phyloP scores from a whole-genome alignment of 2,329 filamentous ascomycete species.

The Biscogniauxia marginata region DNA sequence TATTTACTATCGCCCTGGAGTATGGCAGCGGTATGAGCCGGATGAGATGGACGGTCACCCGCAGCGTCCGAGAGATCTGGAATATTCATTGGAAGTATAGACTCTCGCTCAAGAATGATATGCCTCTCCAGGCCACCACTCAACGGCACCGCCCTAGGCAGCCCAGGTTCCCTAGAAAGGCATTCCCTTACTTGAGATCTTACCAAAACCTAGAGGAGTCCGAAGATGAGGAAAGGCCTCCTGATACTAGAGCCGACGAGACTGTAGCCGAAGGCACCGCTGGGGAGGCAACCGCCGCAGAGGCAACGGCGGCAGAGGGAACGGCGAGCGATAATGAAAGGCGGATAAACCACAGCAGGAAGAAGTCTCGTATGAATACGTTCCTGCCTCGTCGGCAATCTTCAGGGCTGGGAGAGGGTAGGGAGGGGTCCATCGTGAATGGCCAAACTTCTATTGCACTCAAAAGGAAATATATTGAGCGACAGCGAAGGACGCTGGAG shows the following conservation, averaged over 20 bases:
- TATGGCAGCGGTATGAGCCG: conserved; percentile 93
- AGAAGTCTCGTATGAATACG: conserved; percentile 53
- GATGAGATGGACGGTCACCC: conserved; percentile 93
- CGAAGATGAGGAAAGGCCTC: conserved; percentile 64
- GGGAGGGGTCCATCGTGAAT: conserved; percentile 41
- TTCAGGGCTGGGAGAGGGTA: conserved; percentile 48
- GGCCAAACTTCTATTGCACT: conserved; percentile 52
- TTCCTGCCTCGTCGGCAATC: conserved; percentile 54
- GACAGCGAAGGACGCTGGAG: conserved; percentile 82
- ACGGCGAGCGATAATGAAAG: conserved; percentile 69
- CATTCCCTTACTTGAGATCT: conserved; percentile 84
- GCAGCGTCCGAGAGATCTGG: conserved; percentile 84
- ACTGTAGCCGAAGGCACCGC: conserved; percentile 41
- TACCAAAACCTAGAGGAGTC: conserved; percentile 76
- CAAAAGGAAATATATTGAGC: conserved; percentile 69
- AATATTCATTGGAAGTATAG: conserved; percentile 95
- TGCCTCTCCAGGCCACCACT: conserved; percentile 70
- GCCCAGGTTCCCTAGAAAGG: conserved; percentile 84
- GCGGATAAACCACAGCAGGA: conserved; percentile 40
- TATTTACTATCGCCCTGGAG: conserved; percentile 90
- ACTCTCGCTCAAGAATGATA: conserved; percentile 78
- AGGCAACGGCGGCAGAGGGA: conserved; percentile 55
- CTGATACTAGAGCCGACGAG: conserved; percentile 38
- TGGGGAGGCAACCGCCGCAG: conserved; percentile 43
- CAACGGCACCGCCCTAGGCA: conserved; percentile 71